A percentile compares a stretch with the other conserved stretches of the same genome.
These are phyloP conservation scores for Raffaelea albimanens DNA, from an alignment of 2,329 filamentous ascomycete genomes.

Conservation along the genomic window DNA sequence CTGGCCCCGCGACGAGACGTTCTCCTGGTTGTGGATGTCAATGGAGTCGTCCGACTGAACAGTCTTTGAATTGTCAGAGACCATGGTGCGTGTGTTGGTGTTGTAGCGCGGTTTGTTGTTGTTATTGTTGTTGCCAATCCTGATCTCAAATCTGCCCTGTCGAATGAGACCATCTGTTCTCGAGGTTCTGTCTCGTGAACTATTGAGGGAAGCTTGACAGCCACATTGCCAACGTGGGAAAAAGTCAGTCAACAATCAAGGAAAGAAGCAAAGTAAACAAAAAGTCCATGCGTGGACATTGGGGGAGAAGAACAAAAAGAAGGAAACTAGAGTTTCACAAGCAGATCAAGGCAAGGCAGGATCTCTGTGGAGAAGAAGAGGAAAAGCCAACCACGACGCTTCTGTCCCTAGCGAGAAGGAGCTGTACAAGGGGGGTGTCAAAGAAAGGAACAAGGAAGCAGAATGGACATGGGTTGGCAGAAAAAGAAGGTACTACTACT, in stretches of 20 bases:
- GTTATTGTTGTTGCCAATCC: background rate
- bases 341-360: too few species aligned
- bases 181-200: background rate
- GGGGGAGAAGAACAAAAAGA: too few species aligned
- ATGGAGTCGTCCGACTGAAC: constrained; percentile 12
- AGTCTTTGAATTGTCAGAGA: constrained; percentile 6
- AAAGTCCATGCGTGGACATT: too few species aligned
- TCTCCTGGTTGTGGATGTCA: constrained; percentile 23
- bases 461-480: background rate
- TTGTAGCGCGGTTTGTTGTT: background rate
- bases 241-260: too few species aligned
- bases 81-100: too few species aligned
- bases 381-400: too few species aligned
- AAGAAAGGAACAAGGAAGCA: background rate
- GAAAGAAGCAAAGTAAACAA: too few species aligned
- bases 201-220: constrained; percentile 4
- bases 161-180: background rate
- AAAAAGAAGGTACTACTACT: too few species aligned
- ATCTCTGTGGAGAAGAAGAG: too few species aligned
- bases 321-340: too few species aligned
- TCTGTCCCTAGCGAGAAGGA: background rate
- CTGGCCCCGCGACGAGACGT: constrained; percentile 21
- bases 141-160: too few species aligned
- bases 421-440: background rate
- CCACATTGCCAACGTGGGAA: background rate